These are phyloP conservation scores for Yamadazyma takamatsuzukensis DNA, from an alignment of 805 yeast species.

Conservation along the genomic window DNA sequence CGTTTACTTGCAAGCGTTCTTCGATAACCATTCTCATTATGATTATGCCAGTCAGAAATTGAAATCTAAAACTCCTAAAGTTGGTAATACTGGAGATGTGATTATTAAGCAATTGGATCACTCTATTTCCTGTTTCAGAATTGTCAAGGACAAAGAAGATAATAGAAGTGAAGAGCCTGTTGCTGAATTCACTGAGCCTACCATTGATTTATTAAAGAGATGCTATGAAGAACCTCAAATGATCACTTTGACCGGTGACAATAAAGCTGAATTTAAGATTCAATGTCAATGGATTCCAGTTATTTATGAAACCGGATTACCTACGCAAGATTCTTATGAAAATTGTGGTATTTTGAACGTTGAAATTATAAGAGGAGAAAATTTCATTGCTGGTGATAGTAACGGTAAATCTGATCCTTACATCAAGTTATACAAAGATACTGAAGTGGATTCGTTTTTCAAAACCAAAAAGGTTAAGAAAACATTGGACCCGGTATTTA, in stretches of 20 bases:
- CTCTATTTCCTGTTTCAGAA: constrained; percentile 62
- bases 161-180: constrained; percentile 55
- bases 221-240: constrained; percentile 61
- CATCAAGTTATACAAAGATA: constrained; percentile 64
- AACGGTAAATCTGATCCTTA: constrained; percentile 95
- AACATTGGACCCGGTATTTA: constrained; percentile 88
- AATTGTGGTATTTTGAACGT: constrained; percentile 71
- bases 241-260: constrained; percentile 52
- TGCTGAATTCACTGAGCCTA: constrained; percentile 64
- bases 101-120: constrained; percentile 72
- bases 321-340: constrained; percentile 69
- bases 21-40: constrained; percentile 71
- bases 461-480: constrained; percentile 81
- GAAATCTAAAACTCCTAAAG: constrained; percentile 37
- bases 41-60: constrained; percentile 56
- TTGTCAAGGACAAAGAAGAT: constrained; percentile 51
- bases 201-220: constrained; percentile 59
- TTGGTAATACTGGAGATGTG: constrained; percentile 62
- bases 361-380: constrained; percentile 58
- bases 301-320: constrained; percentile 49
- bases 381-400: constrained; percentile 80
- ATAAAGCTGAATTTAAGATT: constrained; percentile 50
- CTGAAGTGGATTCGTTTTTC: constrained; percentile 51
- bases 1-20: constrained; percentile 67
- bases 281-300: constrained; percentile 81